Evolutionary conservation across 2,329 filamentous ascomycete genomes (phyloP), one percentile per base, ranked within the genome.

Genomic region (Fusarium nanum): DNA sequence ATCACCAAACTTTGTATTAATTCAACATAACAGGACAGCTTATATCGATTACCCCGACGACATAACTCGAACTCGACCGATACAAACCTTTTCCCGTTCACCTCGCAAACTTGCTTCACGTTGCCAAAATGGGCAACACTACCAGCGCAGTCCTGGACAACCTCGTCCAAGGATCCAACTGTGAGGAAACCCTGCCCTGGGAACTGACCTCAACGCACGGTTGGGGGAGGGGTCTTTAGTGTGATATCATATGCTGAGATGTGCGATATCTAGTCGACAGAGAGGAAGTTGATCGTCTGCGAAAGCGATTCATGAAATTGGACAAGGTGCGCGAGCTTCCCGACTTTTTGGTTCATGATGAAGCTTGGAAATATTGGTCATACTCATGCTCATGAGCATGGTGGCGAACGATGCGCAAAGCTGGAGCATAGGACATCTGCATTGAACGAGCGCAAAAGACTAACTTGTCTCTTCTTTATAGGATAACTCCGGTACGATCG

Each of bases 261-360:
- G 28, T 59, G 52, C 52, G 52, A 49, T 57, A 54, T 60, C 30
- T 61, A 98, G 95, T 99, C 85, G 93, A 99, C 85, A 91, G 93
- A 81, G 96, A 99, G 77, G 96, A 99, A 82, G 94, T 99, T 65
- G 96, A 98, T 80, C 89, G 96, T 77, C 86, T 99, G 79, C 89
- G 94, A 78, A 99, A 99, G 86, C 89, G 95, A 68, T 99, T 99
- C 79, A 98, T 98, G 95, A 99, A 99, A 84, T 86, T 99, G 65
- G 96, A 99, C 83, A 98, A 98, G 89, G 95, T 96, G 83, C 73
- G 84, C 73, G 30, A 30, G 32, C 49, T 48, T 44, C 52, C 42
- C 44, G 50, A 55, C 63, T 58, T 57, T 55, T 54, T 57, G 40
- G 45, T 20, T 47, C 20, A 56, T 28, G 50, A 42, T 41, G 50